phyloP scores from a whole-genome alignment of 495 filamentous ascomycete species.

The Wilcoxina mikolae region DNA sequence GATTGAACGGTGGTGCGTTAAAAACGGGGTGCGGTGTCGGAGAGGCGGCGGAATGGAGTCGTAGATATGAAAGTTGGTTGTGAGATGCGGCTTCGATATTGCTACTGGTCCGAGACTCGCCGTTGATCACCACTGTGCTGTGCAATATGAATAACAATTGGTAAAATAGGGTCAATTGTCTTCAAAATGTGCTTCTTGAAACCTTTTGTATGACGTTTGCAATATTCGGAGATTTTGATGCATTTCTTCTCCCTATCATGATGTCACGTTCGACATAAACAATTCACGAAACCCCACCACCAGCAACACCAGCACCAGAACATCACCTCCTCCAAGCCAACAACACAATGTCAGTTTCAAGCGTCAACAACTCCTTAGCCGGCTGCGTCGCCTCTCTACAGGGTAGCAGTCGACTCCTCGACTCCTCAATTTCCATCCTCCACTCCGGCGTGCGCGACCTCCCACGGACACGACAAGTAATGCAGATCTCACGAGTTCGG shows the following conservation, averaged over 20 bases:
- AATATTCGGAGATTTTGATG: no score
- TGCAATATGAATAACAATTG: no score
- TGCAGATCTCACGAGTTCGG: constrained; percentile 52
- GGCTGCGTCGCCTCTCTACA: constrained; percentile 56
- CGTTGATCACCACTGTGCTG: not conserved
- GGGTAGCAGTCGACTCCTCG: constrained; percentile 54
- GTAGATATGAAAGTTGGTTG: constrained; percentile 9
- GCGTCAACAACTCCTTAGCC: constrained; percentile 34
- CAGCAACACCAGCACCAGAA: not conserved
- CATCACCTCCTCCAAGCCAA: not conserved
- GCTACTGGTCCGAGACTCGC: constrained; percentile 1
- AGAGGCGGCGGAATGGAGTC: constrained; percentile 31
- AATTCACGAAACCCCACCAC: not conserved
- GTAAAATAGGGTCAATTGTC: no score
- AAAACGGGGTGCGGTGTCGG: not conserved
- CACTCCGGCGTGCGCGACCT: constrained; percentile 60
- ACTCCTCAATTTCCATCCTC: constrained; percentile 57
- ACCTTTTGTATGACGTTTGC: no score
- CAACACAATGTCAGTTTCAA: constrained; percentile 4
- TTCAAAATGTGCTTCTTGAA: no score
- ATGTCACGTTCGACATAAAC: no score
- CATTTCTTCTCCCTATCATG: no score
- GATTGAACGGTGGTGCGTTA: not conserved
- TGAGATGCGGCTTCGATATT: constrained; percentile 27
- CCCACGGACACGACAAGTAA: constrained; percentile 54